phyloP scores from a whole-genome alignment of 768 basidiomycete species.

The Mycena sanguinolenta region DNA sequence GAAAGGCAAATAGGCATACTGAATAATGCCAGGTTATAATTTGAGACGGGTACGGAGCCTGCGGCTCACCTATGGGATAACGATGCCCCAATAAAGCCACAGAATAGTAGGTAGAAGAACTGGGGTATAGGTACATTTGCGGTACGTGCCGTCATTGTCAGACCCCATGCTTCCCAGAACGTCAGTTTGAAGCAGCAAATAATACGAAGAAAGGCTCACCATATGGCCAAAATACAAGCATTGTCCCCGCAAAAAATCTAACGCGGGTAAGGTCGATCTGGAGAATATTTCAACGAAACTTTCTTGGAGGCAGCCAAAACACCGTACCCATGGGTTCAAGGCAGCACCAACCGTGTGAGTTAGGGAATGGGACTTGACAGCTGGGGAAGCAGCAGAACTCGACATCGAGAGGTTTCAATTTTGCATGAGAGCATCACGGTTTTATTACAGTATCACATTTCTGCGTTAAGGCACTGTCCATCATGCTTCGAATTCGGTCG shows the following conservation, averaged over 20 bases:
- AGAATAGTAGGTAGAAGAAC: conserved; percentile 28
- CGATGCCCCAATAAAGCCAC: conserved; percentile 38
- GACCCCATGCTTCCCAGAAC: conserved; percentile 36
- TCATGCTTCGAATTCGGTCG: no score
- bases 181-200: not conserved
- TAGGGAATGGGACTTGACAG: conserved; percentile 18
- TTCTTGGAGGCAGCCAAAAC: not conserved
- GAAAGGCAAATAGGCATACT: not conserved
- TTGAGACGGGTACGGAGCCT: not conserved
- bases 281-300: not conserved
- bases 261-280: conserved; percentile 39
- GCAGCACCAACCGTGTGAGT: conserved; percentile 35
- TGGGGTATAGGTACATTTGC: conserved; percentile 24
- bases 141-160: conserved; percentile 40
- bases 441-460: not conserved
- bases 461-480: not conserved
- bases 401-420: conserved; percentile 10
- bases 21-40: not conserved
- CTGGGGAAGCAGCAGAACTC: not conserved
- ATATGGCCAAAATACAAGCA: conserved; percentile 43
- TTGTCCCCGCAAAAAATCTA: conserved; percentile 37
- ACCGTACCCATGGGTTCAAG: conserved; percentile 37
- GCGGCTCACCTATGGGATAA: conserved; percentile 41
- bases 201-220: conserved; percentile 19
- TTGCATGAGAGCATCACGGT: not conserved